Evolutionary conservation across 208 protist species (phyloP), one percentile per base, ranked within the genome.

Genomic region (Acanthamoeba triangularis): DNA sequence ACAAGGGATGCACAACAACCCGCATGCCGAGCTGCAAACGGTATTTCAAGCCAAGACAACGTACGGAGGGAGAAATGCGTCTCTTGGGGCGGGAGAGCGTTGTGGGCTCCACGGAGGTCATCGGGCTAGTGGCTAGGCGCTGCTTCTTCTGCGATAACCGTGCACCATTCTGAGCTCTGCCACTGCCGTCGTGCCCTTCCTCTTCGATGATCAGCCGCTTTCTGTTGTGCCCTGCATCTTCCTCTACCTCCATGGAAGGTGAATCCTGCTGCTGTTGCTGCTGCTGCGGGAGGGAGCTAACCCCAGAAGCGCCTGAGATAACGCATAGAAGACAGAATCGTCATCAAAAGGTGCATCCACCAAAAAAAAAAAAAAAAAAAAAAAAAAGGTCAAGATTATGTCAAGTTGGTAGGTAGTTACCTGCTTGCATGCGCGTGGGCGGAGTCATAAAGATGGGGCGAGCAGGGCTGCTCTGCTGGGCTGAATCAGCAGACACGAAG

Each of bases 381-480:
- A n/a, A n/a, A n/a, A n/a, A n/a, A n/a, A n/a, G n/a, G 13, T 61
- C 13, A 59, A 59, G 18, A 1, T 59, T 59, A 3, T 6, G 23
- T 6, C 28, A 78, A 47, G 35, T 30, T 28, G 72, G 72, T n/a
- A 6, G 7, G 33, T 4, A 2, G 7, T 33, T 80, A 47, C 72
- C 72, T 30, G 72, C 30, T 80, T 37, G 72, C 30, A 80, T 25
- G 16, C 47, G 78, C 8, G 78, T 87, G 25, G 80, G 80, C 28
- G 80, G 80, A 16, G 80, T 90, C 80, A 90, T 90, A 25, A 90
- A 90, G 7, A n/a, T n/a, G 28, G 80, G 80, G 3, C 80, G 80
- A 18, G 49, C 49, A 52, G 74, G 80, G 25, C 72, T 25, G 72
- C 30, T 44, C 0, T 37, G 72, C 35, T 47, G 37, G 41, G 30